Percentiles rank a stretch among this genome's conserved stretches.
phyloP scores from a whole-genome alignment of 148 eudicot species.

The Camellia granthamiana region DNA sequence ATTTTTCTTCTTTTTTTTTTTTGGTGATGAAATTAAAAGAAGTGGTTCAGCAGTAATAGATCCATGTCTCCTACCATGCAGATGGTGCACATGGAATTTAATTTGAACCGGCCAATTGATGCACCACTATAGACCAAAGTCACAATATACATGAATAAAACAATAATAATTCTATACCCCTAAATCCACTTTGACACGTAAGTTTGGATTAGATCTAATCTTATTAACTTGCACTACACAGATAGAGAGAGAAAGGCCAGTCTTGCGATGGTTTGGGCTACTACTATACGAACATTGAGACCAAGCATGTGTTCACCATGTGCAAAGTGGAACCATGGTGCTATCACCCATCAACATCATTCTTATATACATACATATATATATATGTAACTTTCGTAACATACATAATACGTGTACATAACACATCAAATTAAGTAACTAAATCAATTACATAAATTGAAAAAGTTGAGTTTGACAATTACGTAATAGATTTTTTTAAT shows the following conservation, averaged over 20 bases:
- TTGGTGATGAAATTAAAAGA: too few species aligned
- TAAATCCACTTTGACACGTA: not conserved
- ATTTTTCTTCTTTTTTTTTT: too few species aligned
- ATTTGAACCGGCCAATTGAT: slow-evolving; percentile 2
- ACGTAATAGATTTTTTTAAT: too few species aligned
- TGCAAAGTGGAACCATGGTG: slow-evolving; percentile 5
- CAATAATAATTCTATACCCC: too few species aligned
- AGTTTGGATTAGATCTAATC: slow-evolving; percentile 7
- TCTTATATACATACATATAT: not conserved
- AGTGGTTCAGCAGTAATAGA: not conserved
- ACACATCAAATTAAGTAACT: not conserved
- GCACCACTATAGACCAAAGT: not conserved
- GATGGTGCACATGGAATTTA: slow-evolving; percentile 8
- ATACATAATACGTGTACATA: not conserved
- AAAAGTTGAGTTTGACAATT: too few species aligned
- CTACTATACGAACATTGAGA: not conserved
- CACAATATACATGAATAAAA: not conserved
- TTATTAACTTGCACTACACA: not conserved
- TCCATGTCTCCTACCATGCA: slow-evolving; percentile 9
- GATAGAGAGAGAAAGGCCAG: not conserved
- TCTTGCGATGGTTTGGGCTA: not conserved
- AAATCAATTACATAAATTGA: too few species aligned
- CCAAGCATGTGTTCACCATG: slow-evolving; percentile 6
- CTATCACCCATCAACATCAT: slow-evolving; percentile 8
- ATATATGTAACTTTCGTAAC: not conserved